phyloP scores from a whole-genome alignment of 331 rosid genomes.

The Dryas integrifolia region DNA sequence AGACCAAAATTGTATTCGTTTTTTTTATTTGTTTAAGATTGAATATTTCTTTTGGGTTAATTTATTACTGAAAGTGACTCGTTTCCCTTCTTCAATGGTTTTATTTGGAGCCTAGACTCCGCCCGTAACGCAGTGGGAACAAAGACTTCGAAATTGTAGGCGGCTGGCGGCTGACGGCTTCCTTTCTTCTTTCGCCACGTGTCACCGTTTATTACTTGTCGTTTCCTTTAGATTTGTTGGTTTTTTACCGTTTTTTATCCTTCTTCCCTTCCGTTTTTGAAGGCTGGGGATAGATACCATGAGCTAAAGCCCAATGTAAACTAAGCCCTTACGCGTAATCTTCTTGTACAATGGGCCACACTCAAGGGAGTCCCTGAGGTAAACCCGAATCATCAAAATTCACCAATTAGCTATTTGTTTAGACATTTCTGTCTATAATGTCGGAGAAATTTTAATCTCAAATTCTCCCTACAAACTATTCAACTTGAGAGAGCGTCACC shows the following conservation, averaged over 20 bases:
- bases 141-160: neutral
- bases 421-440: no score
- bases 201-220: neutral
- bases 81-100: neutral
- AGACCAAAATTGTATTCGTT: neutral
- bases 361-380: no score
- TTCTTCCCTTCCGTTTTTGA: neutral
- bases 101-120: neutral
- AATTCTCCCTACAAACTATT: no score
- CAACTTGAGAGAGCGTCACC: no score
- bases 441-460: no score
- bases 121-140: neutral
- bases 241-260: neutral
- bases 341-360: no score
- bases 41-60: neutral
- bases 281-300: neutral
- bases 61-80: neutral
- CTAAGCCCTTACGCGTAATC: no score
- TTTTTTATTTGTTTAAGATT: neutral
- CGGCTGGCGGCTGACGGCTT: neutral
- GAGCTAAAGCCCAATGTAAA: no score
- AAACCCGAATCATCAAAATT: no score
- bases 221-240: neutral
- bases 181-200: neutral
- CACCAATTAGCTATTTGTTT: no score